These are phyloP conservation scores for Solanum tacnaense DNA, from an alignment of 257 asterid species.

Conservation along the genomic window DNA sequence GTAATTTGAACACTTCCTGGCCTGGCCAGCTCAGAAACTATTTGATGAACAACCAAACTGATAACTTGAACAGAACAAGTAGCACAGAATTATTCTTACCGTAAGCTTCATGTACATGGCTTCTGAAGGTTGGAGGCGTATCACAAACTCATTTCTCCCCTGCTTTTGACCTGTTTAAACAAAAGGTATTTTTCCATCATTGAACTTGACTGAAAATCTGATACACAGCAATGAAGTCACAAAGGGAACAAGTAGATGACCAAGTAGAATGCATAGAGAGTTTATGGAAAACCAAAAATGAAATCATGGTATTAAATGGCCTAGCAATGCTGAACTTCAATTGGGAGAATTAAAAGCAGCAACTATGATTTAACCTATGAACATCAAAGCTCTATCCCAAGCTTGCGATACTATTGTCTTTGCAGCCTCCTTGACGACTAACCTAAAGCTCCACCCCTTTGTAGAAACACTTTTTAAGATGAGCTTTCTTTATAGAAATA, in stretches of 20 bases:
- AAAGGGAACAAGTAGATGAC: not conserved
- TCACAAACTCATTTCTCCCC: conserved; percentile 93
- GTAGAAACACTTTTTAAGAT: not conserved
- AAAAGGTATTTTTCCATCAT: conserved; percentile 7
- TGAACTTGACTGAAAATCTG: not conserved
- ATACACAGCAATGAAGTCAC: not conserved
- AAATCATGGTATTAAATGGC: not conserved
- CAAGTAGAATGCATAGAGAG: not conserved
- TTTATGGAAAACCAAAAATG: not conserved
- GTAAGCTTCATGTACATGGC: conserved; percentile 98
- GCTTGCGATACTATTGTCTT: not conserved
- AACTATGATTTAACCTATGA: not conserved
- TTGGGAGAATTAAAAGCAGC: not conserved
- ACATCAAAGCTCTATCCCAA: not conserved
- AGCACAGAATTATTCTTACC: conserved; percentile 17
- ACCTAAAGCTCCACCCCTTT: not conserved
- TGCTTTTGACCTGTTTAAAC: conserved; percentile 63
- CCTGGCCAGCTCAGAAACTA: not conserved
- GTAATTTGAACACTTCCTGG: not conserved
- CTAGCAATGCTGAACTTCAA: not conserved
- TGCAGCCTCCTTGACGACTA: not conserved
- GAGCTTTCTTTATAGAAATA: not conserved
- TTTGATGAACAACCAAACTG: not conserved
- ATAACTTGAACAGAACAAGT: not conserved
- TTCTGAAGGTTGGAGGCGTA: conserved; percentile 94